Evolutionary conservation across 148 eudicot genomes (phyloP).

Genomic region (Rhododendron mucronatum): DNA sequence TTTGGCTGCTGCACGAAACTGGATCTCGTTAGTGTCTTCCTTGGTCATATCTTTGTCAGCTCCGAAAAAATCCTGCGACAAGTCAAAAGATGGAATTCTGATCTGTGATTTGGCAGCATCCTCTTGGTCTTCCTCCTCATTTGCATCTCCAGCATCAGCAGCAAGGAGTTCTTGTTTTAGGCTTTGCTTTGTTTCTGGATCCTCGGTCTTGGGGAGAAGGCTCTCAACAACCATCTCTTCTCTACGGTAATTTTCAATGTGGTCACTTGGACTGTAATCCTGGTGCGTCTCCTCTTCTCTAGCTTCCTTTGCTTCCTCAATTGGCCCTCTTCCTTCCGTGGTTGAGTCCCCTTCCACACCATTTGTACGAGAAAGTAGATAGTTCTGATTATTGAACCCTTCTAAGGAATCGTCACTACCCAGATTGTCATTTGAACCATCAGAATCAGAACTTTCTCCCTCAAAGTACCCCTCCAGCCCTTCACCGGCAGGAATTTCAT

Average conservation of each 20-base stretch:
- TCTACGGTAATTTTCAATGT: conserved; percentile 6
- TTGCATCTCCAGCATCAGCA: conserved; percentile 6
- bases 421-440: conserved; percentile 21
- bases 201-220: not conserved
- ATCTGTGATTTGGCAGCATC: conserved; percentile 1
- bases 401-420: not conserved
- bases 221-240: conserved; percentile 6
- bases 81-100: not conserved
- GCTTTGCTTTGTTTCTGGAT: conserved; percentile 4
- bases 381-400: not conserved
- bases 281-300: not conserved
- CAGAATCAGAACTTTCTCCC: conserved; percentile 31
- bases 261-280: conserved; percentile 3
- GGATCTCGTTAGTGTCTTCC: conserved; percentile 9
- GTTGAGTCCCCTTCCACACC: conserved; percentile 10
- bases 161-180: not conserved
- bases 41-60: not conserved
- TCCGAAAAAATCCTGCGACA: not conserved
- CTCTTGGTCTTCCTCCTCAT: conserved; percentile 12
- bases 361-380: not conserved
- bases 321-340: conserved; percentile 2
- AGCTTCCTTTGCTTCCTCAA: not conserved
- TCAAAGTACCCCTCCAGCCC: conserved; percentile 22
- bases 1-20: not conserved
- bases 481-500: conserved; percentile 26